phyloP scores from a whole-genome alignment of 2,329 filamentous ascomycete genomes.

The Fusarium verticillioides region DNA sequence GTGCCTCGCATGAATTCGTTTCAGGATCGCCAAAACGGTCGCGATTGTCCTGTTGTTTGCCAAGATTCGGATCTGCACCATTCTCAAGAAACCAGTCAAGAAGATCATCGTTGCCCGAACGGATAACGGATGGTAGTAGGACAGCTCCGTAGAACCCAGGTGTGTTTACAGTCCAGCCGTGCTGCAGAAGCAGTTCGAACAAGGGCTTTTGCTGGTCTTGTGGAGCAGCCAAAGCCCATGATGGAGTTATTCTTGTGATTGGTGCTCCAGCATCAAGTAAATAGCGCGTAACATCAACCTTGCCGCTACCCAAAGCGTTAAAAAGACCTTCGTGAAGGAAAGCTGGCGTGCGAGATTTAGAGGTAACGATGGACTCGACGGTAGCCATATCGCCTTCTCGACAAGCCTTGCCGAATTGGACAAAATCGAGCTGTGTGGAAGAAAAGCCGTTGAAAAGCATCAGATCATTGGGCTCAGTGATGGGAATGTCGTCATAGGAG shows the following conservation, averaged over 20 bases:
- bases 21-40: conserved; percentile 25
- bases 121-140: conserved; percentile 18
- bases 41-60: conserved; percentile 7
- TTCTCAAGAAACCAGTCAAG: conserved; percentile 37
- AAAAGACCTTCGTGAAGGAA: conserved; percentile 1
- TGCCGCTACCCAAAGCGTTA: conserved; percentile 10
- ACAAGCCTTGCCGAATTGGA: conserved; percentile 21
- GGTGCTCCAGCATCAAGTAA: conserved; percentile 26
- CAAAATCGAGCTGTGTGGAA: not conserved
- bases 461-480: not conserved
- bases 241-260: conserved; percentile 13
- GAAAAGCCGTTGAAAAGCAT: not conserved
- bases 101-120: not conserved
- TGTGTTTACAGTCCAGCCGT: conserved; percentile 31
- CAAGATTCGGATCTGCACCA: conserved; percentile 36
- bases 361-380: not conserved
- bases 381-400: conserved; percentile 1
- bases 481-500: not conserved
- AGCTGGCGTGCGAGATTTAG: not conserved
- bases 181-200: conserved; percentile 14
- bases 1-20: conserved; percentile 17
- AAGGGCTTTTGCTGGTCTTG: not conserved
- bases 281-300: conserved; percentile 6
- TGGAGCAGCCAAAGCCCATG: conserved; percentile 10
- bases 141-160: conserved; percentile 25